Conservation (phyloP, 306 rosid species). For the Ammopiptanthus mongolicus region DNA sequence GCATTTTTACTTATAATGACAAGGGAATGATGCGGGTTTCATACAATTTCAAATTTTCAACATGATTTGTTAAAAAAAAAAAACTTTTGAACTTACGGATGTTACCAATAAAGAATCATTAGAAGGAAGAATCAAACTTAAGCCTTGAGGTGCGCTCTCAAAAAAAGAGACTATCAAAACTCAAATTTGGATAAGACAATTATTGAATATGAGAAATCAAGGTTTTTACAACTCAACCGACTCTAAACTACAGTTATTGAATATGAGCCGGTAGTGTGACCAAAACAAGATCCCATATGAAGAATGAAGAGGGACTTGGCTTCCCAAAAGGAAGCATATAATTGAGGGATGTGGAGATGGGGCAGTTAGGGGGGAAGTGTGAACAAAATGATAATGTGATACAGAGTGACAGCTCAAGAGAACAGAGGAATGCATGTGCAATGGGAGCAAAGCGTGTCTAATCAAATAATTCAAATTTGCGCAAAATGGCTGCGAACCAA, state of each 20-base stretch:
- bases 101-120: too few relatives aligned
- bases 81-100: too few relatives aligned
- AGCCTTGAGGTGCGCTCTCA: too few relatives aligned
- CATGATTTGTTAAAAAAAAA: too few relatives aligned
- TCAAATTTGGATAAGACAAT: not conserved
- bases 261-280: not conserved
- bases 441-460: constrained; percentile 25
- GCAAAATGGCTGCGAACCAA: constrained; percentile 21
- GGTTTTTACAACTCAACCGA: not conserved
- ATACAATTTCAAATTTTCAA: too few relatives aligned
- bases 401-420: constrained; percentile 51
- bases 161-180: too few relatives aligned
- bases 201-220: not conserved
- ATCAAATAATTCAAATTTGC: constrained; percentile 38
- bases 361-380: constrained; percentile 28
- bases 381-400: constrained; percentile 21
- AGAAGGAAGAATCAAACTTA: too few relatives aligned
- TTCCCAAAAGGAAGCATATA: constrained; percentile 59
- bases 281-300: not conserved
- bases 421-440: constrained; percentile 49
- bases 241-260: not conserved
- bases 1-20: not conserved
- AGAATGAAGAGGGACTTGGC: constrained; percentile 30
- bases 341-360: constrained; percentile 49
- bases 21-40: not conserved